Conservation (phyloP, 306 rosid species). For the Trifolium repens region DNA sequence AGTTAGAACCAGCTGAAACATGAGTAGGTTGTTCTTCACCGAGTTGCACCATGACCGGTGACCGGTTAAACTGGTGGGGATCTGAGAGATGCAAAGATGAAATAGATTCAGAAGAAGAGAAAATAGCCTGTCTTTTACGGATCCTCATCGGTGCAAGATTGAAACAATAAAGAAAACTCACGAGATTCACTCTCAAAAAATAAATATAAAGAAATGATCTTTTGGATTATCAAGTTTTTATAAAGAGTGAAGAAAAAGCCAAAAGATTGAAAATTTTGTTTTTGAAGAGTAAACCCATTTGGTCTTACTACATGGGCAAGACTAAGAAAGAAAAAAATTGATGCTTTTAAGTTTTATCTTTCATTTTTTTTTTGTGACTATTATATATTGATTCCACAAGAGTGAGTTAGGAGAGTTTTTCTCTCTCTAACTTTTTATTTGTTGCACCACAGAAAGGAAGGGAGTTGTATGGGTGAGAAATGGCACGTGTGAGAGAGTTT, state of each 20-base stretch:
- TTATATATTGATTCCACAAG: conserved; percentile 19
- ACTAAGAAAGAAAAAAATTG: conserved; percentile 32
- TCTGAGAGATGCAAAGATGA: conserved; percentile 69
- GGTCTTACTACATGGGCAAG: conserved; percentile 23
- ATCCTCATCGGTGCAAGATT: conserved; percentile 75
- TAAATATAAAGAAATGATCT: conserved; percentile 36
- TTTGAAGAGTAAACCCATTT: conserved; percentile 25
- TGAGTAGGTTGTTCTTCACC: conserved; percentile 15
- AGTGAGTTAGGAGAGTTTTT: conserved; percentile 5
- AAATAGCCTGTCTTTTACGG: conserved; percentile 68
- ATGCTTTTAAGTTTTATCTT: neutral
- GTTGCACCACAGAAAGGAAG: conserved; percentile 81
- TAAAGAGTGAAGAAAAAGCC: neutral
- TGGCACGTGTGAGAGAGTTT: conserved; percentile 51
- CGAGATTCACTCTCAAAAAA: conserved; percentile 40
- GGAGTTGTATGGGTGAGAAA: conserved; percentile 56
- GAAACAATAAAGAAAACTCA: neutral
- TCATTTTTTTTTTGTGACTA: neutral
- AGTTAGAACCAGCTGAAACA: conserved; percentile 17
- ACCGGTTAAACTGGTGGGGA: conserved; percentile 64
- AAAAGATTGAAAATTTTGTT: neutral
- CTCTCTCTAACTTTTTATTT: conserved; percentile 76
- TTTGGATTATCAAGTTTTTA: conserved; percentile 36
- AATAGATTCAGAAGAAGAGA: conserved; percentile 51
- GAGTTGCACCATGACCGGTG: conserved; percentile 76